Evolutionary conservation across 306 rosid genomes (phyloP), one percentile per base, ranked within the genome.

Genomic region (Cotoneaster glaucophyllus): DNA sequence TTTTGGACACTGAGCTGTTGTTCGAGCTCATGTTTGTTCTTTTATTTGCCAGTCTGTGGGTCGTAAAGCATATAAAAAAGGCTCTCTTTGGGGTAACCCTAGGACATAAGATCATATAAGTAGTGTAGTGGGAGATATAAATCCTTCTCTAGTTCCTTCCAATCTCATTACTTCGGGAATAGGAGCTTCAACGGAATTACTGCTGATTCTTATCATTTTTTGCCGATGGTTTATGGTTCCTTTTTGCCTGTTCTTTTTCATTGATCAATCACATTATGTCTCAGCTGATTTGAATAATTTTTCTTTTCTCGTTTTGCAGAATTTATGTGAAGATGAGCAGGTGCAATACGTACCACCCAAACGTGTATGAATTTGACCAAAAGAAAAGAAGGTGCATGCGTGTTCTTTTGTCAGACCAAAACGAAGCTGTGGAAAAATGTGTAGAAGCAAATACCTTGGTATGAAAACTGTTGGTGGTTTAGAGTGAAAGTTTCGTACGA

Each of bases 261-360:
- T 52, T 5, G 1, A 34, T 18, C 34, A 10, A 8, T 50, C 74
- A 32, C 43, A 22, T 34, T 21, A 9, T n/a, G n/a, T 26, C 1
- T 31, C 26, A 34, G 68, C 39, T 54, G 12, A 59, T 77, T 52
- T 18, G 17, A 14, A 1, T 17, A 5, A 14, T 52, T 52, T 11
- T 4, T 26, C 41, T 73, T 43, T 13, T 12, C 21, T 4, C 44
- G 17, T 72, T 77, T 76, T 86, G 86, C 90, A 88, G 98, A 81
- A 82, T 75, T 59, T 93, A 72, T 93, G 97, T 28, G 90, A 82
- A 62, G 96, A 91, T 11, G 90, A 86, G 78, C 90, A 84, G 28
- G 91, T 91, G 89, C 97, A 82, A 24, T 93, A 93, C 72, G 78
- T 82, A 8, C 94, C 96, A 45, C 98, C 97, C 54, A 91, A 85